A percentile compares a stretch with the other conserved stretches of the same genome.
Evolutionary conservation across 2,329 filamentous ascomycete genomes (phyloP).

Genomic region (Chrysoporthe cubensis): DNA sequence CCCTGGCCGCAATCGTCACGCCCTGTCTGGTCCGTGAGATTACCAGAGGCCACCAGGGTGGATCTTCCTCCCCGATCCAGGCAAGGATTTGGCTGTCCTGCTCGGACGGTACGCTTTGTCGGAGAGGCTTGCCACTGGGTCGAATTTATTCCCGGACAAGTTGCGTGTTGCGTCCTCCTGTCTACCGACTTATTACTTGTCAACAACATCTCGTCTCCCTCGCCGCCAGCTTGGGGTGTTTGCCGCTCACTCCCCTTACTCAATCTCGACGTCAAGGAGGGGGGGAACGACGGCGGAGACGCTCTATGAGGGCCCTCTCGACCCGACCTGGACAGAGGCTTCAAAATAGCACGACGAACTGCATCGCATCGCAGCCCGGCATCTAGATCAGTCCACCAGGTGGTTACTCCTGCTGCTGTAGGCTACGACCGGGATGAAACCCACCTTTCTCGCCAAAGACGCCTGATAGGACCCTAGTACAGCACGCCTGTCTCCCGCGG

Average conservation of each 20-base stretch:
- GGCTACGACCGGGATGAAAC: not conserved
- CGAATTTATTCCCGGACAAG: not conserved
- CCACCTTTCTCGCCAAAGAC: not conserved
- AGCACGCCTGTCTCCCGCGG: not conserved
- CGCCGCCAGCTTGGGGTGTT: too few species aligned
- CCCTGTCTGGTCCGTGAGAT: conserved; percentile 21
- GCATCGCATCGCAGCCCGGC: not conserved
- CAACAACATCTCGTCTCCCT: conserved; percentile 3
- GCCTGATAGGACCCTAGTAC: not conserved
- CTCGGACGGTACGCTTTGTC: not conserved
- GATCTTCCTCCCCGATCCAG: conserved; percentile 17
- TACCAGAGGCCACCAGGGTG: conserved; percentile 23
- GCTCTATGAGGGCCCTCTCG: not conserved
- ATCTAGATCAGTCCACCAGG: not conserved
- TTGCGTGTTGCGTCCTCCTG: conserved; percentile 1
- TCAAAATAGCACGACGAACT: not conserved
- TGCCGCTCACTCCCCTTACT: too few species aligned
- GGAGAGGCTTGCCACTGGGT: not conserved
- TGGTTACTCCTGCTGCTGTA: not conserved
- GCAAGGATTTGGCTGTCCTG: conserved; percentile 7
- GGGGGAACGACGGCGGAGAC: too few species aligned
- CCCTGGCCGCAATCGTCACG: conserved; percentile 23
- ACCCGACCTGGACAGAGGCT: not conserved
- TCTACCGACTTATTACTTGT: not conserved
- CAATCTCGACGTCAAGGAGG: too few species aligned